Conservation (phyloP, 2,329 filamentous ascomycete genomes). For the Trichoderma cornu-damae region DNA sequence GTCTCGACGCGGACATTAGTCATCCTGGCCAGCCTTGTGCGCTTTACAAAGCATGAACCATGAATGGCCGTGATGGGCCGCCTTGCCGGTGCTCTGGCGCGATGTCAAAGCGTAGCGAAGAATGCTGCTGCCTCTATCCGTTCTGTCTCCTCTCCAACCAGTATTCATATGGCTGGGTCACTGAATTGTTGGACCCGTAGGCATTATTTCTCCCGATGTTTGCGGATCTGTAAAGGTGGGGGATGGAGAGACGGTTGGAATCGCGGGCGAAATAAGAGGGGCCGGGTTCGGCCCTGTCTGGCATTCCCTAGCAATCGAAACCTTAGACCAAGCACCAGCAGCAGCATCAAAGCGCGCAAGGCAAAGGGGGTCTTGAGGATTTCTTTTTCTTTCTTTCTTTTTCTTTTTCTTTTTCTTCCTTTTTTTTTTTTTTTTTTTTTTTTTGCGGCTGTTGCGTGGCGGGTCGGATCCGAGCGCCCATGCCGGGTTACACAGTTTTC, state of each 20-base stretch:
- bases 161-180: neutral
- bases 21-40: neutral
- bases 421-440: neutral
- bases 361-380: neutral
- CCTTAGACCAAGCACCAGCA: neutral
- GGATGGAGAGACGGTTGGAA: neutral
- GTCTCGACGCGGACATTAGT: neutral
- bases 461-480: conserved; percentile 9
- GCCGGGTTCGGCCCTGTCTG: conserved; percentile 12
- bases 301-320: neutral
- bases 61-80: too few species aligned
- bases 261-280: conserved; percentile 5
- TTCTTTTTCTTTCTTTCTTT: too few species aligned
- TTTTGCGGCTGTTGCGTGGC: conserved; percentile 11
- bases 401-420: too few species aligned
- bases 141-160: too few species aligned
- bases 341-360: neutral
- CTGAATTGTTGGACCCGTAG: neutral
- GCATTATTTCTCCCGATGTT: neutral
- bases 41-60: too few species aligned
- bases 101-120: too few species aligned
- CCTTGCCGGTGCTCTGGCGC: neutral
- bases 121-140: too few species aligned
- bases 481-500: neutral
- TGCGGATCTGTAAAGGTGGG: neutral